Base-by-base conservation (phyloP, 2,329 filamentous ascomycete species). In the Phoma sp. region DNA sequence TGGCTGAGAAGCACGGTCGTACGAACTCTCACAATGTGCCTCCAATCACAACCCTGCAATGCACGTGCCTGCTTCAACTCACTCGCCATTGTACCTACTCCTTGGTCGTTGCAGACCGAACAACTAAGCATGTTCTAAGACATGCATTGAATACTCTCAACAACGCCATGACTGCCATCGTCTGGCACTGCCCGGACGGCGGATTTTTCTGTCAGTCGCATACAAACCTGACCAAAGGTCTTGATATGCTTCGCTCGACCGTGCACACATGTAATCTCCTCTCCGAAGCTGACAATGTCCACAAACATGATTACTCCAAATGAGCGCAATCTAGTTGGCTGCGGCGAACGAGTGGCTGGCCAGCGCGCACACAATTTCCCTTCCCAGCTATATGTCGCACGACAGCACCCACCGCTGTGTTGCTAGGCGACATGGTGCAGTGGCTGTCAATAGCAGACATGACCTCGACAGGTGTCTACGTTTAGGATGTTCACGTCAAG, bases 301-400 rank as follows among this genome's bases (percentile, higher is more conserved):
- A 49, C 41, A 46, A 49, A 46, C 36, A 50, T 41, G 36, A 46
- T 18, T 24, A 14, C 23, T 59, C 58, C 55, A 54, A 41, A 55
- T 58, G 57, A 52, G 32, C 32, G 54, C 49, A 70, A 70, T 66
- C 47, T 67, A 60, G 60, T 57, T 38, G 60, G 60, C 60, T 64
- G 56, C 59, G 52, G 53, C 55, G 50, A 62, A 50, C 46, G 40
- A 38, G 50, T 57, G 58, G 60, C 48, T 56, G 62, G 49, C 57
- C 52, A 47, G 50, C 52, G 59, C 37, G 53, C 52, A 11, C 54
- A 65, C 61, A 70, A 68, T 56, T 69, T 65, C 66, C 39, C 13
- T 33, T 24, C 29, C 18, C 29, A 35, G 13, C 14, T 13, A 14
- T 25, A 24, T 51, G 52, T 50, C 46, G 57, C 47, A 51, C 55